A percentile compares a stretch with the other conserved stretches of the same genome.
phyloP scores from a whole-genome alignment of 2,329 filamentous ascomycete genomes.

The Blumeria hordei region DNA sequence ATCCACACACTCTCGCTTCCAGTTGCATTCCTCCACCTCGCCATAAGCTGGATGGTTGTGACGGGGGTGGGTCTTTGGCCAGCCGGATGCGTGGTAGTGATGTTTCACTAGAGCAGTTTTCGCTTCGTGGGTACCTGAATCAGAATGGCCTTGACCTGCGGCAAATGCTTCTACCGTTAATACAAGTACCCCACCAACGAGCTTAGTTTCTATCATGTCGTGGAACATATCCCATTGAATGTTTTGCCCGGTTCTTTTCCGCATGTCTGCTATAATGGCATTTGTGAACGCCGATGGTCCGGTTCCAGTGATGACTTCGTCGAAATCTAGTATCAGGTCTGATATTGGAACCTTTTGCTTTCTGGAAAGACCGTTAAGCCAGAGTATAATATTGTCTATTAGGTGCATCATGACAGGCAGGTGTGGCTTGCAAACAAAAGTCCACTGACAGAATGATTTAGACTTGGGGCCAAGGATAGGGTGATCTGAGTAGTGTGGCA shows the following conservation, averaged over 20 bases:
- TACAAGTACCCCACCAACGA: constrained; percentile 39
- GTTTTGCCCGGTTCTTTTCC: constrained; percentile 18
- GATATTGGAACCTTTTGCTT: constrained; percentile 33
- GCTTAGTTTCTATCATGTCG: constrained; percentile 37
- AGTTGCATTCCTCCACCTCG: constrained; percentile 48
- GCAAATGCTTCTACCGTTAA: constrained; percentile 49
- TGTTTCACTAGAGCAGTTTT: constrained; percentile 45
- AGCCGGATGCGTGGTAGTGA: constrained; percentile 51
- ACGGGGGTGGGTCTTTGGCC: constrained; percentile 41
- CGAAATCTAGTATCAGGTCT: constrained; percentile 42
- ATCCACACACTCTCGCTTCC: constrained; percentile 37
- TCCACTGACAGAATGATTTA: constrained; percentile 52
- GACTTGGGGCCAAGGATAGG: constrained; percentile 43
- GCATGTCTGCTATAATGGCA: constrained; percentile 41
- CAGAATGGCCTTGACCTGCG: constrained; percentile 47
- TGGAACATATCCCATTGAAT: constrained; percentile 43
- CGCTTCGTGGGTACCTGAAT: constrained; percentile 45
- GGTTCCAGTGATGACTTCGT: constrained; percentile 49
- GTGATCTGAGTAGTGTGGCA: constrained; percentile 38
- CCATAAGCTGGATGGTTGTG: constrained; percentile 45
- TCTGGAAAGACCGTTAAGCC: constrained; percentile 34
- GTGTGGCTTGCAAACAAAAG: constrained; percentile 43
- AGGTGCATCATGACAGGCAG: constrained; percentile 44
- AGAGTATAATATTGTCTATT: constrained; percentile 42
- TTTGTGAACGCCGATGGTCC: constrained; percentile 45